phyloP scores from a whole-genome alignment of 176 grass and related monocot species.

The Urochloa ruziziensis region DNA sequence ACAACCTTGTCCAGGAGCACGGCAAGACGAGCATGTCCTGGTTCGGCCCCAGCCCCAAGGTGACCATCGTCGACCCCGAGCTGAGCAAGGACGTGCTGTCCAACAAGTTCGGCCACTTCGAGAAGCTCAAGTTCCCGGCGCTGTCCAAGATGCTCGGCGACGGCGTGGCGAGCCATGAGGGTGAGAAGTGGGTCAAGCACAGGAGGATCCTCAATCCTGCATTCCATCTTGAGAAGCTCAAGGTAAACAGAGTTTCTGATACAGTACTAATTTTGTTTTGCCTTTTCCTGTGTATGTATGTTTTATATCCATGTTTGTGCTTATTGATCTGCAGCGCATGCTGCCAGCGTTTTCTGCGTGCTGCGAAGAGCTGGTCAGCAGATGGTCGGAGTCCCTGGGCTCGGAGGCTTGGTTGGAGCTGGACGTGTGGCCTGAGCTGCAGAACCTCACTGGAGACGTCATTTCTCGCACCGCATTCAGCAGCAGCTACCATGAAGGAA shows the following conservation, averaged over 20 bases:
- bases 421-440: constrained; percentile 22
- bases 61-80: constrained; percentile 45
- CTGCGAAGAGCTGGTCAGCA: constrained; percentile 21
- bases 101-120: constrained; percentile 50
- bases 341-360: constrained; percentile 18
- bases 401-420: not conserved
- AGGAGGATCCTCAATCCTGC: constrained; percentile 74
- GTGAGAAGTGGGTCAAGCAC: constrained; percentile 75
- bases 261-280: too few relatives aligned
- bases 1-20: constrained; percentile 36
- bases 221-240: constrained; percentile 74
- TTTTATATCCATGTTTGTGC: not conserved
- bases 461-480: constrained; percentile 17
- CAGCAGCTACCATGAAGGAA: constrained; percentile 13
- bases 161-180: constrained; percentile 45
- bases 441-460: constrained; percentile 23
- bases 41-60: constrained; percentile 48
- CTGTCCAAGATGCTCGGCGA: constrained; percentile 38
- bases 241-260: constrained; percentile 19
- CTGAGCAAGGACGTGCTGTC: constrained; percentile 53
- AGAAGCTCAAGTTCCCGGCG: constrained; percentile 25
- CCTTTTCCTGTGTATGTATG: not conserved
- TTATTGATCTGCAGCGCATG: constrained; percentile 2
- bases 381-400: not conserved
- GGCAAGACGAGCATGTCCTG: constrained; percentile 48